Conservation (phyloP, 768 basidiomycete species). For the Guyanaporus albipodus region DNA sequence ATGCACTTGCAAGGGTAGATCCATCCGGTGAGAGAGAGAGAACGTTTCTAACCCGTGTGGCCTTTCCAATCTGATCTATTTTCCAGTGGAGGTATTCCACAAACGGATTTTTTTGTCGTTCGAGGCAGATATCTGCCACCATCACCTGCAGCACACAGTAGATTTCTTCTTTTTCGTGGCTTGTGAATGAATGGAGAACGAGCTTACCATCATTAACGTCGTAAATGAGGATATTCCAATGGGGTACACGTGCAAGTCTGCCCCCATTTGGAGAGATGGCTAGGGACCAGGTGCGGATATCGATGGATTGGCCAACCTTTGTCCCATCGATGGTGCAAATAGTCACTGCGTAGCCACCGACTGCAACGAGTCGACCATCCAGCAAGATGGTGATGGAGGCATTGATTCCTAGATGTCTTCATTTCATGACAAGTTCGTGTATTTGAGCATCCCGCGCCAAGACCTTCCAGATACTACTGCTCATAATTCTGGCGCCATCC, state of each 20-base stretch:
- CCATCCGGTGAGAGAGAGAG: conserved; percentile 6
- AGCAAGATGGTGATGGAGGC: neutral
- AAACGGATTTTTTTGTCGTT: neutral
- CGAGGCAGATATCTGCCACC: conserved; percentile 2
- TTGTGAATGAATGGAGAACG: neutral
- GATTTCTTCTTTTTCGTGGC: neutral
- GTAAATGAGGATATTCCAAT: neutral
- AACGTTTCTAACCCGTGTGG: neutral
- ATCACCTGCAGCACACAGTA: conserved; percentile 6
- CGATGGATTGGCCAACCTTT: neutral
- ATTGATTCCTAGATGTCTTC: neutral
- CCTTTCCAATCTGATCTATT: conserved; percentile 11
- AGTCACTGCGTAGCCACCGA: neutral
- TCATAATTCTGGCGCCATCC: conserved; percentile 2
- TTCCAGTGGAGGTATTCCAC: conserved; percentile 5
- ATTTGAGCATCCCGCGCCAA: conserved; percentile 4
- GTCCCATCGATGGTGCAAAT: neutral
- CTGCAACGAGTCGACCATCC: conserved; percentile 3
- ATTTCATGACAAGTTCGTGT: neutral
- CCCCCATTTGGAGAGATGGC: neutral
- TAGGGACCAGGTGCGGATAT: neutral
- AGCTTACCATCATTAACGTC: neutral
- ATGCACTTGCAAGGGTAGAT: conserved; percentile 5
- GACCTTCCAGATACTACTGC: neutral
- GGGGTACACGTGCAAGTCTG: neutral